Conservation (phyloP, 305 asterid species). For the Fraxinus ornus region DNA sequence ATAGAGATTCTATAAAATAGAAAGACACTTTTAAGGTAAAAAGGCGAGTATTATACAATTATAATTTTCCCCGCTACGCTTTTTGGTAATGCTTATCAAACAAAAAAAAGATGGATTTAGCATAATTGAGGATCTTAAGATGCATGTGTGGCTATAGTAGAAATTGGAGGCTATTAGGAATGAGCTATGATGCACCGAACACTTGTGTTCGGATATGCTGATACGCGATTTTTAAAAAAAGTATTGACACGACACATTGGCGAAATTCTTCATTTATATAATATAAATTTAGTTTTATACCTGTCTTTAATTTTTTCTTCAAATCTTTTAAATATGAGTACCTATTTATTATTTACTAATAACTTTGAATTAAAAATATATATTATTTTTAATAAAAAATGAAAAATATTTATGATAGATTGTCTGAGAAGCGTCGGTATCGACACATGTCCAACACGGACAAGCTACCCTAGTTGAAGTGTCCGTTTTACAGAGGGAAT, state of each 20-base stretch:
- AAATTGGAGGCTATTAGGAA: not conserved
- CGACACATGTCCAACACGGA: not conserved
- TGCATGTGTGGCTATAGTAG: not conserved
- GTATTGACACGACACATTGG: not conserved
- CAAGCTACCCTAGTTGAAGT: not conserved
- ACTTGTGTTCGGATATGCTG: not conserved
- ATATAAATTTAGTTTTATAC: not conserved
- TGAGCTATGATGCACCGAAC: not conserved
- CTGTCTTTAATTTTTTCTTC: no score
- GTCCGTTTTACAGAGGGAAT: not conserved
- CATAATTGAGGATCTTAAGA: not conserved
- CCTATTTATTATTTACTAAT: not conserved
- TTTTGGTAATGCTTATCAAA: not conserved
- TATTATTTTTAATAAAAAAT: no score
- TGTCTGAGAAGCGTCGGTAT: not conserved
- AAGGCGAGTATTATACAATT: not conserved
- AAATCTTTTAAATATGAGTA: not conserved
- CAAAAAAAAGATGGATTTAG: not conserved
- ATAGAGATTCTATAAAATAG: not conserved
- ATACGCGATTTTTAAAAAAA: not conserved
- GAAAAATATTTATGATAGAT: not conserved
- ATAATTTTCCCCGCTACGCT: not conserved
- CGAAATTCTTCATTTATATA: not conserved
- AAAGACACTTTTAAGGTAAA: not conserved
- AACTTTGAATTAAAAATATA: no score